Evolutionary conservation across 805 yeast genomes (phyloP), one percentile per base, ranked within the genome.

Genomic region (Cyberlindnera petersonii): DNA sequence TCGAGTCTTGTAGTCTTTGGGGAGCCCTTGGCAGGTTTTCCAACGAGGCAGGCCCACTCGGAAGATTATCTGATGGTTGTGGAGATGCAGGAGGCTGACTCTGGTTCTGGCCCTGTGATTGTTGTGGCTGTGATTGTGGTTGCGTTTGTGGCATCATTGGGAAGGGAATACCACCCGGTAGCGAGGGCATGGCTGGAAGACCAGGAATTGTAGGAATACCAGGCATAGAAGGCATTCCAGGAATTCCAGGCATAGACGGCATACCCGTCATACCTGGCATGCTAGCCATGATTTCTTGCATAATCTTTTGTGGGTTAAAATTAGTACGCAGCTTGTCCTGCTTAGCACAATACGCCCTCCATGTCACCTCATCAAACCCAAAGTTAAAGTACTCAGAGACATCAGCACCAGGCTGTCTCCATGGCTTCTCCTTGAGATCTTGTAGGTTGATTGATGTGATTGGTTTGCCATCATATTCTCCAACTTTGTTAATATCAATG

Each of bases 341-440:
- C 59, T 86, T 87, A 29, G 80, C 71, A 50, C 96, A 80, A 63
- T 93, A 93, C 18, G 89, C 87, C 39, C 84, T 79, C 99, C 99
- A 93, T 13, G 97, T 84, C 49, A 85, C 75, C 65, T 93, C 99
- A 59, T 93, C 95, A 58, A 93, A 93, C 2, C 98, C 98, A 56
- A 79, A 93, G 64, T 93, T 93, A 71, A 93, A 93, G 62, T 88
- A 94, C 61, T 93, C 98, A 7, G 95, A 75, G 28, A 86, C 65
- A 63, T 93, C 97, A 4, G 96, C 95, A 26, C 98, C 98, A 1
- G 98, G 97, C 48, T 85, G 79, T 58, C 98, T 75, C 99, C 99
- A 93, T 8, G 99, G 99, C 65, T 94, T 94, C 49, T 88, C 95
- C 48, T 86, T 87, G 34, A 89, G 65, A 38, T 80, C 82, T 44